Conservation (phyloP, 345 rosid genomes). For the Lepidium aucheri region DNA sequence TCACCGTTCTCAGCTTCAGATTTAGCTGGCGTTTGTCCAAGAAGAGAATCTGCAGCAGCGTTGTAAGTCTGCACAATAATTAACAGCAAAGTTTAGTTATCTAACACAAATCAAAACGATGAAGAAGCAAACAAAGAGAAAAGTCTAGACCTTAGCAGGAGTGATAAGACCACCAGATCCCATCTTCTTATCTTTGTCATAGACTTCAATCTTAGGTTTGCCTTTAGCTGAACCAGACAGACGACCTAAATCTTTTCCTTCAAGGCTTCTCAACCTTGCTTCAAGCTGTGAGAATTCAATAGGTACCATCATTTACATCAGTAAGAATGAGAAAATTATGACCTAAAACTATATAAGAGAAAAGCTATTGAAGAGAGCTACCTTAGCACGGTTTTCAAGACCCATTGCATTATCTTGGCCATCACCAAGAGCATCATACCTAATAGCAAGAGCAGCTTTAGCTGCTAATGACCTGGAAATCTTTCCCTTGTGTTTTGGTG, state of each 20-base stretch:
- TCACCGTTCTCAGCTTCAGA: conserved; percentile 15
- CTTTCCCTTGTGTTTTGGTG: conserved; percentile 69
- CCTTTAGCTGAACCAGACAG: conserved; percentile 88
- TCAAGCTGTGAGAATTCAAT: conserved; percentile 49
- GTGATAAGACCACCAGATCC: conserved; percentile 63
- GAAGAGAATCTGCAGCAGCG: conserved; percentile 60
- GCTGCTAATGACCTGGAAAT: conserved; percentile 75
- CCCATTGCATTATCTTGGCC: conserved; percentile 59
- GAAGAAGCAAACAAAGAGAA: neutral
- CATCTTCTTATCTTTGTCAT: conserved; percentile 73
- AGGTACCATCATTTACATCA: neutral
- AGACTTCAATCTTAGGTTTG: conserved; percentile 81
- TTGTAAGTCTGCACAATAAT: conserved; percentile 55
- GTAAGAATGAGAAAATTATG: neutral
- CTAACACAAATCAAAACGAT: too few relatives aligned
- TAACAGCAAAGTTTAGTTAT: neutral
- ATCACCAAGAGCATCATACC: conserved; percentile 79
- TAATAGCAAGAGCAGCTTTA: conserved; percentile 55
- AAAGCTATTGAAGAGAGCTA: conserved; percentile 4
- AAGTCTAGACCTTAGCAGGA: conserved; percentile 58
- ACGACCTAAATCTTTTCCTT: conserved; percentile 67
- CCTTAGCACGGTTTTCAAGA: conserved; percentile 67
- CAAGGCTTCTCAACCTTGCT: conserved; percentile 66
- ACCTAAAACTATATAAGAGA: neutral
- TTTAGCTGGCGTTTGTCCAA: conserved; percentile 34